Evolutionary conservation across 495 filamentous ascomycete species (phyloP).

Genomic region (Xylaria sp.): DNA sequence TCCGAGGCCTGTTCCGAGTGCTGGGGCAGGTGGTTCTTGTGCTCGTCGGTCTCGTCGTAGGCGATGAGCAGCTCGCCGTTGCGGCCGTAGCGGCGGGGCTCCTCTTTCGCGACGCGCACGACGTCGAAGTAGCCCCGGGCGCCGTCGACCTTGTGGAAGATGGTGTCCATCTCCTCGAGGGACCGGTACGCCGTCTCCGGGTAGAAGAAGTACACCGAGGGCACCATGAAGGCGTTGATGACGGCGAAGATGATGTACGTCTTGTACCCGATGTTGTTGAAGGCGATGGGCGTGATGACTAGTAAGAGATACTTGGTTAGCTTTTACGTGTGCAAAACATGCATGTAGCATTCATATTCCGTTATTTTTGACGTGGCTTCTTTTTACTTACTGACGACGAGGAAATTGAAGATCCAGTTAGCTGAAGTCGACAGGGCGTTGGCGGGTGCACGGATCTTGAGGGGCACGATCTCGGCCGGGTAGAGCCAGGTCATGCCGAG

Average conservation of each 20-base stretch:
- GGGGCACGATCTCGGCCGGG: conserved; percentile 74
- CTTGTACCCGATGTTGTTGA: conserved; percentile 69
- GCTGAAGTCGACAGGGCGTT: conserved; percentile 75
- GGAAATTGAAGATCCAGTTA: conserved; percentile 67
- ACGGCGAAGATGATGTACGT: conserved; percentile 84
- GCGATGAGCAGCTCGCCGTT: conserved; percentile 71
- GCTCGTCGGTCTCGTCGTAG: conserved; percentile 57
- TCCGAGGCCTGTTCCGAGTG: conserved; percentile 28
- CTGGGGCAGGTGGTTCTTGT: conserved; percentile 34
- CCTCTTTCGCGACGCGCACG: conserved; percentile 63
- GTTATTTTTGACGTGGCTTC: background rate
- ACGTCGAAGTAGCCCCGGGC: conserved; percentile 63
- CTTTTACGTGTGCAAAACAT: no score
- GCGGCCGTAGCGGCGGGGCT: conserved; percentile 74
- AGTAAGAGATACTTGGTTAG: conserved; percentile 57
- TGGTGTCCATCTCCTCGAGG: conserved; percentile 77
- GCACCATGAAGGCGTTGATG: conserved; percentile 76
- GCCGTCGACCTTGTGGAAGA: conserved; percentile 67
- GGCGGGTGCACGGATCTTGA: conserved; percentile 74
- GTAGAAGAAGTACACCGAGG: conserved; percentile 76
- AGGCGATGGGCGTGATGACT: conserved; percentile 75
- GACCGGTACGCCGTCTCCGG: conserved; percentile 77
- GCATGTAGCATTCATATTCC: conserved; percentile 29
- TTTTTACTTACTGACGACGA: conserved; percentile 48
- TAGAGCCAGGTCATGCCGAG: conserved; percentile 77